phyloP scores from a whole-genome alignment of 768 basidiomycete genomes.

The Russula griseocarnosa region DNA sequence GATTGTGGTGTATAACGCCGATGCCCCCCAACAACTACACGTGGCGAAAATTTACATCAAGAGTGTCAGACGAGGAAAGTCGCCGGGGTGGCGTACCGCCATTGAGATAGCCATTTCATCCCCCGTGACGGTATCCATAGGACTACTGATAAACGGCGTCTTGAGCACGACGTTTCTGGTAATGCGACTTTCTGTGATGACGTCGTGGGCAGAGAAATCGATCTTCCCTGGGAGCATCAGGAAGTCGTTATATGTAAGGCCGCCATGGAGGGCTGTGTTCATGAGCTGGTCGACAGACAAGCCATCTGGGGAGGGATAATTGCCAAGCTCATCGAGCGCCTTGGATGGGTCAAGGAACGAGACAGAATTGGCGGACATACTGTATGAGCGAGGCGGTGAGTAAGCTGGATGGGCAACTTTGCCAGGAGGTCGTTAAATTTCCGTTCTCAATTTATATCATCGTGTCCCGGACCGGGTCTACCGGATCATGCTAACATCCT shows the following conservation, averaged over 20 bases:
- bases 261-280: constrained; percentile 80
- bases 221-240: constrained; percentile 93
- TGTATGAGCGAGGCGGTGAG: neutral
- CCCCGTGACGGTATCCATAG: constrained; percentile 99
- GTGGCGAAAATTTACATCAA: constrained; percentile 20
- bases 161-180: constrained; percentile 89
- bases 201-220: constrained; percentile 80
- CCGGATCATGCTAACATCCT: too few species aligned
- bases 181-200: constrained; percentile 77
- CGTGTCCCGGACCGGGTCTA: neutral
- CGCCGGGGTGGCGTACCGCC: constrained; percentile 55
- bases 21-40: constrained; percentile 85
- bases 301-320: constrained; percentile 74
- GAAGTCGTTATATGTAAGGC: constrained; percentile 98
- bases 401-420: constrained; percentile 18
- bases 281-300: constrained; percentile 82
- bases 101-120: constrained; percentile 88
- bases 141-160: constrained; percentile 95
- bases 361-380: neutral
- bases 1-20: constrained; percentile 98
- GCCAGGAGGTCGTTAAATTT: constrained; percentile 4
- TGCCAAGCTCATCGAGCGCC: constrained; percentile 71
- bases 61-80: neutral
- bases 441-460: neutral
- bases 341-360: constrained; percentile 36